phyloP scores from a whole-genome alignment of 163 green algal genomes.

The Scenedesmus sp. region DNA sequence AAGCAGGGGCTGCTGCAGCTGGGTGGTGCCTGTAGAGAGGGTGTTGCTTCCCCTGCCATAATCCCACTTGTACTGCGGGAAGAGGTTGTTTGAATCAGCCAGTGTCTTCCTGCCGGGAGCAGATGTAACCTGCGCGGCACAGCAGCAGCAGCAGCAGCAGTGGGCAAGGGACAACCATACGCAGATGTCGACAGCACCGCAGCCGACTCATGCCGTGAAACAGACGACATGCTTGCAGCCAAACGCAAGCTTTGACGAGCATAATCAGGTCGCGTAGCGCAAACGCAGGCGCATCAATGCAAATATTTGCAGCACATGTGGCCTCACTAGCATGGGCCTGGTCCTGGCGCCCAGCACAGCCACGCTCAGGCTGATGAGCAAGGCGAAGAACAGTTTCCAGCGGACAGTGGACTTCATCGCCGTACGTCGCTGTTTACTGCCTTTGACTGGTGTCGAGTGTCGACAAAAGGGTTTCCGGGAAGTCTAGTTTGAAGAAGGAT shows the following conservation, averaged over 20 bases:
- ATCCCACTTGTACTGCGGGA: neutral
- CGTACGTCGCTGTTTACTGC: no score
- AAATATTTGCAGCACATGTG: no score
- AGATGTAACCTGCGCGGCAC: neutral
- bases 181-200: neutral
- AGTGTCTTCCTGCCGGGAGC: neutral
- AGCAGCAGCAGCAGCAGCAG: neutral
- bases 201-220: neutral
- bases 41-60: neutral
- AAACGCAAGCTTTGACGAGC: neutral
- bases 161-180: neutral
- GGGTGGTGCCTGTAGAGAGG: neutral
- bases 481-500: neutral
- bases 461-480: neutral
- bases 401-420: neutral
- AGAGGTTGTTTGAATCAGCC: neutral
- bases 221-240: no score
- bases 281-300: no score
- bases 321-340: neutral
- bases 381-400: neutral
- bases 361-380: neutral
- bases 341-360: neutral
- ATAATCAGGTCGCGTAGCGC: neutral
- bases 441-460: neutral
- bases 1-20: neutral